These are phyloP conservation scores for Eucalyptus caleyi DNA, from an alignment of 345 rosid species.

Conservation along the genomic window DNA sequence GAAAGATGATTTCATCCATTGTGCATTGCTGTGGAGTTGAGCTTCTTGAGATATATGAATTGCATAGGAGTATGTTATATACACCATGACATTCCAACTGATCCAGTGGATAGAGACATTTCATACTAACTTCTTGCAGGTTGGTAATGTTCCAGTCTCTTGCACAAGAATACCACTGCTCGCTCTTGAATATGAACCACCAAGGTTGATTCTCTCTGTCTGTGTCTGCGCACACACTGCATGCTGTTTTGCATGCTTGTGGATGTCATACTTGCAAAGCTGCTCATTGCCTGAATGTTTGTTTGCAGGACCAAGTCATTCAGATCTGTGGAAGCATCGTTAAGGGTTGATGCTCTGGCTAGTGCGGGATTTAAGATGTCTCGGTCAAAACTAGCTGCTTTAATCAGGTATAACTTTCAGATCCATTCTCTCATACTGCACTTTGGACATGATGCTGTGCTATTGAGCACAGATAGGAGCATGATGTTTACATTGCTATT, in stretches of 20 bases:
- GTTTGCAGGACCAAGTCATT: constrained; percentile 58
- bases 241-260: neutral
- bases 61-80: neutral
- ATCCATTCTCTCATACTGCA: neutral
- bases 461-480: neutral
- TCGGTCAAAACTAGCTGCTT: constrained; percentile 65
- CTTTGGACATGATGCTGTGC: neutral
- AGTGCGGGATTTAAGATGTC: constrained; percentile 98
- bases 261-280: neutral
- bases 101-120: neutral
- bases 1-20: neutral
- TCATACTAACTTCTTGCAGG: constrained; percentile 16
- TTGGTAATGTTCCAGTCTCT: constrained; percentile 75
- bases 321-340: constrained; percentile 76
- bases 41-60: neutral
- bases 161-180: constrained; percentile 70
- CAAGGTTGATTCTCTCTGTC: constrained; percentile 32
- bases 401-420: constrained; percentile 49
- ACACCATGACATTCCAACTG: neutral
- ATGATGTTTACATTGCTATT: neutral
- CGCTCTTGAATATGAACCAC: constrained; percentile 82
- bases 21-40: neutral
- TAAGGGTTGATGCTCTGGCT: constrained; percentile 88
- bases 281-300: neutral
- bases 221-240: neutral